Percentiles rank a stretch among this genome's conserved stretches.
Conservation (phyloP, 2,329 filamentous ascomycete genomes). For the Fusarium ramigenum region DNA sequence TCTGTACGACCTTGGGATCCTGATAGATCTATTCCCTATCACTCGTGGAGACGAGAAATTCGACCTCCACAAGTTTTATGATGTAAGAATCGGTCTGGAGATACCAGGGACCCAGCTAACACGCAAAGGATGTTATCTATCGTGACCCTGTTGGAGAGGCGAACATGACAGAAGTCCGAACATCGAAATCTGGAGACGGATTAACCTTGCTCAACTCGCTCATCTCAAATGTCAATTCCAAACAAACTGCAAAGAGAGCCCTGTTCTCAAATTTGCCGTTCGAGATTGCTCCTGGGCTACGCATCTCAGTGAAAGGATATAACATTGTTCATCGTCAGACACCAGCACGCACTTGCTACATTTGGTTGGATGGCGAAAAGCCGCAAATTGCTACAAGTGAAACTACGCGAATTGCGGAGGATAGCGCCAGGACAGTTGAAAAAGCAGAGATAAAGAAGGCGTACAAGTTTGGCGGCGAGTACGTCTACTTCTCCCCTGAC, state of each 20-base stretch:
- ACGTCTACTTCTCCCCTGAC: constrained; percentile 84
- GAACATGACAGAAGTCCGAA: constrained; percentile 60
- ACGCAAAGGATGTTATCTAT: constrained; percentile 84
- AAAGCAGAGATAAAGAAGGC: constrained; percentile 87
- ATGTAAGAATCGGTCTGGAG: constrained; percentile 62
- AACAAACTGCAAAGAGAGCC: constrained; percentile 84
- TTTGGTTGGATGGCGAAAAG: constrained; percentile 88
- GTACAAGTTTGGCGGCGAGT: constrained; percentile 94
- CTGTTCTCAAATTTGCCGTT: constrained; percentile 88
- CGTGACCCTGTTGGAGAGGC: constrained; percentile 78
- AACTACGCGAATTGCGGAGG: constrained; percentile 79
- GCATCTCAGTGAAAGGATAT: constrained; percentile 93
- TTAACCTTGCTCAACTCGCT: constrained; percentile 82
- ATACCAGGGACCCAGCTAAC: neutral
- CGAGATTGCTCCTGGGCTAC: constrained; percentile 84
- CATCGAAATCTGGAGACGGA: constrained; percentile 76
- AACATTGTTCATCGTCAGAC: constrained; percentile 86
- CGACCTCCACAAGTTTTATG: constrained; percentile 87
- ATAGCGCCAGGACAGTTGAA: constrained; percentile 79
- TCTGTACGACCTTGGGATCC: constrained; percentile 90
- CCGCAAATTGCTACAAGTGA: constrained; percentile 80
- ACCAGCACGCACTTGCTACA: constrained; percentile 82
- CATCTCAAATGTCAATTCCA: constrained; percentile 89
- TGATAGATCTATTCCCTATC: constrained; percentile 93
- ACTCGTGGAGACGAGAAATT: constrained; percentile 76